Base-by-base conservation (phyloP, 1,139 yeast species). In the Suhomyces bokatorum region DNA sequence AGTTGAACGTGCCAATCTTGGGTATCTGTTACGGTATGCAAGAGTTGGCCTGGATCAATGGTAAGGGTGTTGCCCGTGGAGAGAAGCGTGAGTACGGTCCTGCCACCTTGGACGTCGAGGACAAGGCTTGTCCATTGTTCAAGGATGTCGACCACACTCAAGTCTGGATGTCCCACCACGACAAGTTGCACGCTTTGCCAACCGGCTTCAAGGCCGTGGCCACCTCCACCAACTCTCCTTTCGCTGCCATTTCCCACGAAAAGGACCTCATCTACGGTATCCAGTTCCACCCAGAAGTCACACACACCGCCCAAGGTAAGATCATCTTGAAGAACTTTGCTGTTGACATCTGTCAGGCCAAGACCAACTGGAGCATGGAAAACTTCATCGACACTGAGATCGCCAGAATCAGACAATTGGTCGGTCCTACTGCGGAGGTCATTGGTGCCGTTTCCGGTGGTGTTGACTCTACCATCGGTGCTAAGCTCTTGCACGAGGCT, bases 81-180 rank as follows among this genome's bases (percentile, higher is more conserved):
- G 96, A 89, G 59, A 91, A 93, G 79, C 85, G 99, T 71, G 99
- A 93, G 74, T 93, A 93, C 67, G 99, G 99, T 50, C 97, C 96
- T 43, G 97, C 99, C 50, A 83, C 88, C 49, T 78, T 93, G 66
- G 78, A 83, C 56, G 95, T 90, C 44, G 75, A 79, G 59, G 95
- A 88, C 63, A 52, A 72, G 37, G 50, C 69, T 16, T 83, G 90
- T 67, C 83, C 88, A 28, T 76, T 93, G 56, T 91, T 93, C 73
- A 77, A 83, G 55, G 97, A 84, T 49, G 88, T 95, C 58, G 95
- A 89, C 69, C 85, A 91, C 73, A 89, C 96, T 49, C 87, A 82
- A 67, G 98, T 95, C 53, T 93, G 99, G 99, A 93, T 93, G 99
- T 91, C 98, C 37, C 99, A 93, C 70, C 97, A 97, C 62, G 99